Evolutionary conservation across 768 basidiomycete genomes (phyloP).

Genomic region (Lepiota brunneoincarnata): DNA sequence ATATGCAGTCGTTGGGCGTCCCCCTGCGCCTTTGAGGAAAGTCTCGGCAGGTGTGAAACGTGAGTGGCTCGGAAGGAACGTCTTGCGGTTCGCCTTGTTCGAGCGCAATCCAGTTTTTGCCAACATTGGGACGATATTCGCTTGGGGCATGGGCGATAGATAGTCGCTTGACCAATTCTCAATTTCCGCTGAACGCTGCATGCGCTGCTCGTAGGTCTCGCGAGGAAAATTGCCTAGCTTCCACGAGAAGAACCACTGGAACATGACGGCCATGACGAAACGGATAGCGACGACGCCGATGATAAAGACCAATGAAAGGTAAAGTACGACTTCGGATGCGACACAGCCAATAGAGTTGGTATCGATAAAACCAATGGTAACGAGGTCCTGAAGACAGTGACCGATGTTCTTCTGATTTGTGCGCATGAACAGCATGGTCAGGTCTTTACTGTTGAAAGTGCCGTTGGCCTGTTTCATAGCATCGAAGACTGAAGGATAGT

Average conservation of each 20-base stretch:
- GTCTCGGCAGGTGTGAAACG: conserved; percentile 76
- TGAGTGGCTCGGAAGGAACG: conserved; percentile 66
- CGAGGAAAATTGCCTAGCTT: conserved; percentile 89
- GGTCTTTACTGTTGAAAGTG: conserved; percentile 78
- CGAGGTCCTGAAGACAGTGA: conserved; percentile 81
- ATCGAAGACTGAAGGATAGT: conserved; percentile 82
- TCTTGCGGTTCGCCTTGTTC: conserved; percentile 53
- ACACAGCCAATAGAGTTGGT: conserved; percentile 94
- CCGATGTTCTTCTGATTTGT: conserved; percentile 65
- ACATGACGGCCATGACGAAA: conserved; percentile 95
- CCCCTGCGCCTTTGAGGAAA: conserved; percentile 46
- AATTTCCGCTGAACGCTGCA: conserved; percentile 86
- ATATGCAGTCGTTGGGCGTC: conserved; percentile 61
- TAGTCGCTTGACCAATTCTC: conserved; percentile 97
- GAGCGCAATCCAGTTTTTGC: conserved; percentile 60
- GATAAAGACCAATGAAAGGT: conserved; percentile 94
- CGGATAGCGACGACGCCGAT: conserved; percentile 94
- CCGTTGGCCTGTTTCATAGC: conserved; percentile 65
- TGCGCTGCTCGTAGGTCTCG: conserved; percentile 91
- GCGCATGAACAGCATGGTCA: conserved; percentile 84
- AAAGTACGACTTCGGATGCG: conserved; percentile 91
- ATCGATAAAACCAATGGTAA: conserved; percentile 92
- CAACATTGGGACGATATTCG: conserved; percentile 85
- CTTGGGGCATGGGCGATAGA: conserved; percentile 92
- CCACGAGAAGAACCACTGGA: conserved; percentile 98